Evolutionary conservation across 345 rosid genomes (phyloP).

Genomic region (Syzygium oleosum): DNA sequence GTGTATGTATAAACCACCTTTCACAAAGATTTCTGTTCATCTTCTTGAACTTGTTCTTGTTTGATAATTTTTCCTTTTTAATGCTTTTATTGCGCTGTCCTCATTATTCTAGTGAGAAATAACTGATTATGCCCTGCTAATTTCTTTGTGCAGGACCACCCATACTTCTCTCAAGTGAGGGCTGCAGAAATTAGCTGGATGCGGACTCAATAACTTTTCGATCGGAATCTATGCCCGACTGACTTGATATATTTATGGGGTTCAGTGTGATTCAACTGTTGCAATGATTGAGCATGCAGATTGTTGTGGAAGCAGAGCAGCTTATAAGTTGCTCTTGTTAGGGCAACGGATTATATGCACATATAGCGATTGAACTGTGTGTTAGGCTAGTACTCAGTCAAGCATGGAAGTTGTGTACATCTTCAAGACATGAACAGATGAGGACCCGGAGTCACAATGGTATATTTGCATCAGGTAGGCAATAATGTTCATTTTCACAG

Average conservation of each 20-base stretch:
- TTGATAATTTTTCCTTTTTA: neutral
- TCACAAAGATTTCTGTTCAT: neutral
- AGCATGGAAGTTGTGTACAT: neutral
- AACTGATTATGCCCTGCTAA: neutral
- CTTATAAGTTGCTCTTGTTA: neutral
- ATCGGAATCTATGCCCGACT: neutral
- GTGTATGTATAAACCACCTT: neutral
- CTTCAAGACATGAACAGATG: neutral
- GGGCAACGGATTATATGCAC: neutral
- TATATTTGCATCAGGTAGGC: neutral
- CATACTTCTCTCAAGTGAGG: constrained; percentile 85
- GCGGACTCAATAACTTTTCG: constrained; percentile 32
- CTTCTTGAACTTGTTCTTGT: neutral
- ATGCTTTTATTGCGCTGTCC: neutral
- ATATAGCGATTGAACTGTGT: neutral
- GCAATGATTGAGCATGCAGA: neutral
- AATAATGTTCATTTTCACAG: neutral
- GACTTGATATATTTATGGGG: neutral
- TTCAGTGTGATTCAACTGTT: neutral
- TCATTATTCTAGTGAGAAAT: neutral
- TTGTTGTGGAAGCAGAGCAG: neutral
- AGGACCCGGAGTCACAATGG: neutral
- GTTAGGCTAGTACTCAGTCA: neutral
- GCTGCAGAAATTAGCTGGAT: constrained; percentile 92
- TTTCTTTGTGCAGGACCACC: constrained; percentile 43